Conservation (phyloP, 306 rosid species). For the Senna siamea region DNA sequence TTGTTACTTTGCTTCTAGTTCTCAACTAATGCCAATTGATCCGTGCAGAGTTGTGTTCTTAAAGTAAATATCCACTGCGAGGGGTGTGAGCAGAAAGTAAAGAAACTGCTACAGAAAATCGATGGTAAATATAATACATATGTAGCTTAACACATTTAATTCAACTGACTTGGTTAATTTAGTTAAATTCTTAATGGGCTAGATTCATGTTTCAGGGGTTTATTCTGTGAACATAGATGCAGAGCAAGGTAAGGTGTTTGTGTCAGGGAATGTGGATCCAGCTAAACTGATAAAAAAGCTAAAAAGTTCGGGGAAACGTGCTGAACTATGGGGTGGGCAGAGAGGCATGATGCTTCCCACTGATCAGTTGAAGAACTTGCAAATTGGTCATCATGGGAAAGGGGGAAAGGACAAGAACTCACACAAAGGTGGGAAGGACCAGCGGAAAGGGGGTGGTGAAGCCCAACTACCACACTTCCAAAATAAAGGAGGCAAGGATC, state of each 20-base stretch:
- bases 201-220: constrained; percentile 51
- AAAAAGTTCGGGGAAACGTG: constrained; percentile 65
- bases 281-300: constrained; percentile 57
- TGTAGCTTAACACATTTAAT: too few species aligned
- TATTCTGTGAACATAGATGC: constrained; percentile 51
- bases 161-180: too few species aligned
- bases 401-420: constrained; percentile 57
- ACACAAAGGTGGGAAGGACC: constrained; percentile 55
- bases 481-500: constrained; percentile 55
- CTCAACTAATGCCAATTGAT: constrained; percentile 20
- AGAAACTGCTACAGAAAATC: constrained; percentile 81
- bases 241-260: constrained; percentile 65
- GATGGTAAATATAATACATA: constrained; percentile 56
- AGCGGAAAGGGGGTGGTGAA: constrained; percentile 48
- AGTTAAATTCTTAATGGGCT: too few species aligned
- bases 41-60: constrained; percentile 66
- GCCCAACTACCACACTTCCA: constrained; percentile 45
- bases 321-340: constrained; percentile 69
- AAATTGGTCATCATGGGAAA: constrained; percentile 41
- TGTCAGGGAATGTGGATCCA: constrained; percentile 68
- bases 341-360: constrained; percentile 48
- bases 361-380: constrained; percentile 74
- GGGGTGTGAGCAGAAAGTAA: constrained; percentile 82
- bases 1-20: not conserved
- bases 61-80: constrained; percentile 86